Conservation (phyloP, 306 rosid genomes). For the Cucumis sativus region DNA sequence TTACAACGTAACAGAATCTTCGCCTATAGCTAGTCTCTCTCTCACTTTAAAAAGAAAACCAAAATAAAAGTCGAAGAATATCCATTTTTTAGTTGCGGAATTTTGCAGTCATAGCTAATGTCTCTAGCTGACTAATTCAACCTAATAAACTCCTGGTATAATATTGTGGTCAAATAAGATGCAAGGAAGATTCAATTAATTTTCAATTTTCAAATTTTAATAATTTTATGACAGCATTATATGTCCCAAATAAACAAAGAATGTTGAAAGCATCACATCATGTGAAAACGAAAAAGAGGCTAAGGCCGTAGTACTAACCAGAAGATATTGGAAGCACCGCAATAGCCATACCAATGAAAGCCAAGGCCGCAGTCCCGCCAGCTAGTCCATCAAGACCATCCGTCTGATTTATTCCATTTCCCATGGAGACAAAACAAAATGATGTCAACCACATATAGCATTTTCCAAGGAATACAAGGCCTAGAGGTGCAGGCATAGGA, state of each 20-base stretch:
- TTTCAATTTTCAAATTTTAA: not conserved
- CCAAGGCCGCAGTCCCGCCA: slow-evolving; percentile 92
- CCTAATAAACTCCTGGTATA: not conserved
- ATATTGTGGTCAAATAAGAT: not conserved
- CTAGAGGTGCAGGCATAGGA: slow-evolving; percentile 69
- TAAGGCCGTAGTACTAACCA: slow-evolving; percentile 37
- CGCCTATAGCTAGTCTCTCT: not conserved
- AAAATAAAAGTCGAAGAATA: not conserved
- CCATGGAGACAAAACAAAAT: slow-evolving; percentile 77
- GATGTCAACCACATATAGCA: slow-evolving; percentile 63
- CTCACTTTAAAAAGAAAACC: not conserved
- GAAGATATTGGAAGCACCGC: slow-evolving; percentile 94
- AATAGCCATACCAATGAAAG: slow-evolving; percentile 81
- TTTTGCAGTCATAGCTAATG: not conserved
- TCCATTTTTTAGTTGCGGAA: not conserved
- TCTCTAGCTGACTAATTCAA: not conserved
- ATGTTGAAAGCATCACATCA: not conserved
- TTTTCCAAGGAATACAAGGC: slow-evolving; percentile 67
- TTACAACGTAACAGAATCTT: not conserved
- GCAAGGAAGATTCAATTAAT: not conserved
- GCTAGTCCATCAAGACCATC: slow-evolving; percentile 94
- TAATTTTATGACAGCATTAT: not conserved
- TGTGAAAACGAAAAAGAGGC: not conserved
- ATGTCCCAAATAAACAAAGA: not conserved
- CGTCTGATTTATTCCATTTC: slow-evolving; percentile 70